These are phyloP conservation scores for Diaporthe amygdali DNA, from an alignment of 2,329 filamentous ascomycete species.

Conservation along the genomic window DNA sequence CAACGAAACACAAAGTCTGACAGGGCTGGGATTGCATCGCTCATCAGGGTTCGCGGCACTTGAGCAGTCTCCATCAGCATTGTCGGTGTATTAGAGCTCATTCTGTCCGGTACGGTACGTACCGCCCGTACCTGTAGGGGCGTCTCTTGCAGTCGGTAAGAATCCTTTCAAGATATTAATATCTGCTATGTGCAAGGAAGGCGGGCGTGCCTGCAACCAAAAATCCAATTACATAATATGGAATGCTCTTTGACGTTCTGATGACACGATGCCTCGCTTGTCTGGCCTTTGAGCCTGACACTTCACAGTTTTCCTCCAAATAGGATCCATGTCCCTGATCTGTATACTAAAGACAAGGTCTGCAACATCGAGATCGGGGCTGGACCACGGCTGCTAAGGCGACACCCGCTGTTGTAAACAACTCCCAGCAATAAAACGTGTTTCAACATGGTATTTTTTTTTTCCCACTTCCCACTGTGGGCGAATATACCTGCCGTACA, in stretches of 20 bases:
- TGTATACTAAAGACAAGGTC: background rate
- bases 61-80: background rate
- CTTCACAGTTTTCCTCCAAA: background rate
- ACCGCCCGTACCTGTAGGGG: background rate
- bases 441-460: slow-evolving; percentile 9
- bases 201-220: background rate
- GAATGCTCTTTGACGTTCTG: slow-evolving; percentile 12
- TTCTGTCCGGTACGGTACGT: background rate
- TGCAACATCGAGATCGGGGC: slow-evolving; percentile 4
- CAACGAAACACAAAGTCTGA: background rate
- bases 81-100: slow-evolving; percentile 5
- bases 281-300: background rate
- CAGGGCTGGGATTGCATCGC: slow-evolving; percentile 10
- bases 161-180: slow-evolving; percentile 16
- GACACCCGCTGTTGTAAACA: background rate
- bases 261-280: background rate
- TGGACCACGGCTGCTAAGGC: slow-evolving; percentile 12
- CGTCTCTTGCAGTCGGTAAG: background rate
- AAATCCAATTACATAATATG: slow-evolving; percentile 15
- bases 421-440: slow-evolving; percentile 17
- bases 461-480: background rate
- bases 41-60: background rate
- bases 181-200: slow-evolving; percentile 5
- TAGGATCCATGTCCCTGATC: slow-evolving; percentile 3
- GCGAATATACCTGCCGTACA: background rate